These are phyloP conservation scores for Aphanoascus verrucosus DNA, from an alignment of 2,329 filamentous ascomycete genomes.

Conservation along the genomic window DNA sequence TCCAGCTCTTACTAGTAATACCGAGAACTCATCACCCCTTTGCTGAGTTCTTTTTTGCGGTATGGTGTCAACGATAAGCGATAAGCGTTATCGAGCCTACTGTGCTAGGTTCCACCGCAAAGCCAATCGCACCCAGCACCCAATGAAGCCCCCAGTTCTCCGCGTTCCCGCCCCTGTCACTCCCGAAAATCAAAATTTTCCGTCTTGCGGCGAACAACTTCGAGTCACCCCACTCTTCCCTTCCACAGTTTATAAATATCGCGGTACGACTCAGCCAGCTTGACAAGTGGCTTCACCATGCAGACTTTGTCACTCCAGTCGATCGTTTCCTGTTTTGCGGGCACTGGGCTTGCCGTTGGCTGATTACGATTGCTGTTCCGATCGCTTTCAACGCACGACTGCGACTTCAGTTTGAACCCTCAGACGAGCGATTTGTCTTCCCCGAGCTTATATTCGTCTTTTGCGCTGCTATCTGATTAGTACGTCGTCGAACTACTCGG, in stretches of 20 bases:
- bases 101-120: slow-evolving; percentile 10
- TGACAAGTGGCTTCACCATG: neutral
- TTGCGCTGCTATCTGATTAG: too few relatives aligned
- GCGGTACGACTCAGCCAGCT: neutral
- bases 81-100: neutral
- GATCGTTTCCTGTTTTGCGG: neutral
- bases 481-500: too few relatives aligned
- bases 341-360: neutral
- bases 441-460: neutral
- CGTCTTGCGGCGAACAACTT: neutral
- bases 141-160: neutral
- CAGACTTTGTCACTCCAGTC: neutral
- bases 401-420: neutral
- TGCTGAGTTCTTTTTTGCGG: too few relatives aligned
- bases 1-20: too few relatives aligned
- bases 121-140: neutral
- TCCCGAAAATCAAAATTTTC: neutral
- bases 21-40: too few relatives aligned
- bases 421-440: neutral
- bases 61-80: too few relatives aligned
- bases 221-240: neutral
- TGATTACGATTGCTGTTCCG: neutral
- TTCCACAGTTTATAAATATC: neutral
- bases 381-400: neutral
- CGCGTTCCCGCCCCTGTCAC: slow-evolving; percentile 4